Conservation (phyloP, 495 filamentous ascomycete species). For the Acidomyces sp. region DNA sequence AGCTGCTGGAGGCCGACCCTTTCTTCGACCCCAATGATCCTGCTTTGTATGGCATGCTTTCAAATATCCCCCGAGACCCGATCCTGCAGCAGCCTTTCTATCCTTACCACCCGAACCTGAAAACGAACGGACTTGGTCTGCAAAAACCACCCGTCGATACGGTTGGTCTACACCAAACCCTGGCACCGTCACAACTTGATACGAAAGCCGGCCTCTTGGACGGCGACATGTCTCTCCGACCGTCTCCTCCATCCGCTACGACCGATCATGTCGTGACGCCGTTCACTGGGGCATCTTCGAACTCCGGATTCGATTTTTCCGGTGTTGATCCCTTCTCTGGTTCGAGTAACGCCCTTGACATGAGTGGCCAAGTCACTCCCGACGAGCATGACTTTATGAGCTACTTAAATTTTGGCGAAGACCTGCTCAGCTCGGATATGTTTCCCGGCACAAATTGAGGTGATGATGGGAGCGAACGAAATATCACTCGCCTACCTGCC, state of each 20-base stretch:
- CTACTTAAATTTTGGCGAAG: too few relatives aligned
- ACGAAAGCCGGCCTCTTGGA: neutral
- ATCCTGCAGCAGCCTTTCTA: constrained; percentile 26
- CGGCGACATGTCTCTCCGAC: neutral
- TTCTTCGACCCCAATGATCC: constrained; percentile 26
- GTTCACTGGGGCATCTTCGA: neutral
- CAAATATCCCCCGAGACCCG: constrained; percentile 6
- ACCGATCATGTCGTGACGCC: neutral
- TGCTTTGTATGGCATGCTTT: neutral
- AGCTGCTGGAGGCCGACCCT: constrained; percentile 27
- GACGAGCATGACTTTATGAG: too few relatives aligned
- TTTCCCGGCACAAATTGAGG: too few relatives aligned
- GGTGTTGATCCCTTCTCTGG: neutral
- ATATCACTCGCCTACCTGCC: too few relatives aligned
- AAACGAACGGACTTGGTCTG: constrained; percentile 3
- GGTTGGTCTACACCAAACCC: constrained; percentile 20
- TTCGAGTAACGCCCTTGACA: neutral
- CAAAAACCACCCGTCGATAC: neutral
- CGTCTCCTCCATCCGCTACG: neutral
- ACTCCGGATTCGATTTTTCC: neutral
- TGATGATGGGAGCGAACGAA: too few relatives aligned
- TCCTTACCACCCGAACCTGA: constrained; percentile 27
- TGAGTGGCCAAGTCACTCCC: constrained; percentile 1
- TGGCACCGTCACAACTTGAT: constrained; percentile 10
- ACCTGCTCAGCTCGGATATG: too few relatives aligned